Evolutionary conservation across 2,329 filamentous ascomycete species (phyloP).

Genomic region (Dothideomycetes sp.): DNA sequence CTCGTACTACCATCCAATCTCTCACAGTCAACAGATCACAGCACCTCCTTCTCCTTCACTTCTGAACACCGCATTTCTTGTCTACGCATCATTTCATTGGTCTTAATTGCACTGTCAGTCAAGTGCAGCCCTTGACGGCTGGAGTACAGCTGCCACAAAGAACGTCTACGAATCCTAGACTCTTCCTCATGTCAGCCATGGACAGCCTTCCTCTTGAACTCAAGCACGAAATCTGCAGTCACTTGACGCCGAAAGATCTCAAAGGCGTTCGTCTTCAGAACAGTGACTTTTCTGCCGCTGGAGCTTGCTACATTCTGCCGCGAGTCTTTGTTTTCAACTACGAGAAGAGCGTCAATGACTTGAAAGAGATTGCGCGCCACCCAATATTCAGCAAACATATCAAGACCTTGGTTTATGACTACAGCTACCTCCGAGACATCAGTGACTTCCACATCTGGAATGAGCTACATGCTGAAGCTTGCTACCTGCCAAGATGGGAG

Average conservation of each 20-base stretch:
- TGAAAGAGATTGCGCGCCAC: not conserved
- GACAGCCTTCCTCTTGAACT: not conserved
- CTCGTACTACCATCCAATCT: too few relatives aligned
- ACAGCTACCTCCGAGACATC: not conserved
- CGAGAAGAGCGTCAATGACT: constrained; percentile 1
- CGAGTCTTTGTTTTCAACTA: constrained; percentile 2
- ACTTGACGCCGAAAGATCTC: not conserved
- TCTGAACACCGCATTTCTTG: too few relatives aligned
- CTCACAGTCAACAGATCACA: too few relatives aligned
- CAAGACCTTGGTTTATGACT: not conserved
- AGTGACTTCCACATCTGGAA: not conserved
- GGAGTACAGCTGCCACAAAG: not conserved
- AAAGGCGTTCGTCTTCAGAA: constrained; percentile 1
- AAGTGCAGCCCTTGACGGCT: not conserved
- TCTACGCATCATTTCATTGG: too few relatives aligned
- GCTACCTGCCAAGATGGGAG: not conserved
- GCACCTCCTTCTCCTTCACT: too few relatives aligned
- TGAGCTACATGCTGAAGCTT: not conserved
- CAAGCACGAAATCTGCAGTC: constrained; percentile 5
- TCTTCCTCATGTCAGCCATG: not conserved
- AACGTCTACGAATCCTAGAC: too few relatives aligned
- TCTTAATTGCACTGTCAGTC: too few relatives aligned
- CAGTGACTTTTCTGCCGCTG: not conserved
- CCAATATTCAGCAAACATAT: constrained; percentile 3
- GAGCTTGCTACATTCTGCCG: not conserved